Evolutionary conservation across 1,139 yeast genomes (phyloP).

Genomic region (Saccharomyces hybrid): DNA sequence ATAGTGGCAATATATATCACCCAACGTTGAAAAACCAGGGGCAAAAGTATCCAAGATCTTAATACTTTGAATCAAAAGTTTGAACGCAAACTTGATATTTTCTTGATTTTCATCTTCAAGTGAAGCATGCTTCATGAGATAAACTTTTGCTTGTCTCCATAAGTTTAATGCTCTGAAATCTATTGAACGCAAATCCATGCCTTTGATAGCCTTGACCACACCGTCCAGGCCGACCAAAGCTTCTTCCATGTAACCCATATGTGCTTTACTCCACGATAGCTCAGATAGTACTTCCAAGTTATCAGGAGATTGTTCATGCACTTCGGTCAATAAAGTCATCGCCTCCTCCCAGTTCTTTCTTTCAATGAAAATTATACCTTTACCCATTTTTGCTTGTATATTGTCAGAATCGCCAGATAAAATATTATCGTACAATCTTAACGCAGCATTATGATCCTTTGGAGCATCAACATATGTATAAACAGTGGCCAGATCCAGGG

Average conservation of each 20-base stretch:
- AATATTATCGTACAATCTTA: slow-evolving; percentile 60
- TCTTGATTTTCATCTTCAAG: slow-evolving; percentile 18
- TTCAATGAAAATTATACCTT: slow-evolving; percentile 69
- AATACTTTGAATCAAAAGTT: slow-evolving; percentile 52
- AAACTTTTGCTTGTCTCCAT: slow-evolving; percentile 70
- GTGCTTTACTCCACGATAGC: slow-evolving; percentile 70
- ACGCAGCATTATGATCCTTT: slow-evolving; percentile 69
- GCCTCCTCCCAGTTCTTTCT: slow-evolving; percentile 54
- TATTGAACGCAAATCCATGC: slow-evolving; percentile 44
- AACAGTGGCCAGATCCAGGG: slow-evolving; percentile 63
- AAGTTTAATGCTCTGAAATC: slow-evolving; percentile 53
- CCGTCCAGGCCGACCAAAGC: slow-evolving; percentile 49
- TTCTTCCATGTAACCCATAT: slow-evolving; percentile 40
- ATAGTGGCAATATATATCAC: slow-evolving; percentile 54
- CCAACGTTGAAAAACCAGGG: slow-evolving; percentile 73
- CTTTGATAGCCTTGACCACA: slow-evolving; percentile 41
- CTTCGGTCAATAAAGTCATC: slow-evolving; percentile 42
- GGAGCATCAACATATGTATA: slow-evolving; percentile 88
- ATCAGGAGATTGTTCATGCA: slow-evolving; percentile 43
- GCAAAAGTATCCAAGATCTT: slow-evolving; percentile 60
- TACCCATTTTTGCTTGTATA: slow-evolving; percentile 66
- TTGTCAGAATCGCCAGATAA: slow-evolving; percentile 45
- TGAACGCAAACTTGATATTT: slow-evolving; percentile 39
- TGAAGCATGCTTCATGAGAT: slow-evolving; percentile 31
- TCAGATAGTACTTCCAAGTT: slow-evolving; percentile 60